Conservation (phyloP, 2,329 filamentous ascomycete genomes). For the Botrytis byssoidea region DNA sequence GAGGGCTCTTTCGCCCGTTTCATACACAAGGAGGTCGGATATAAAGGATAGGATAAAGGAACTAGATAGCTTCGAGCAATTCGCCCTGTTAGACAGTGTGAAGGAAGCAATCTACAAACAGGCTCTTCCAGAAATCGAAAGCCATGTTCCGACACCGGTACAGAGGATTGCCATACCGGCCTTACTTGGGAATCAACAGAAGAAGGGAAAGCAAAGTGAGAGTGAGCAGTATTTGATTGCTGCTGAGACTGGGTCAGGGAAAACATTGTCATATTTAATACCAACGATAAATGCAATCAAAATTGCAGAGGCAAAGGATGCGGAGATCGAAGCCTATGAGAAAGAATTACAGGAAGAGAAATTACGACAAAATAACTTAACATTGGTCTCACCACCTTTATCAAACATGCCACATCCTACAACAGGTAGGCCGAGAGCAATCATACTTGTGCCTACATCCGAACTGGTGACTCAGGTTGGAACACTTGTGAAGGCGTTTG, state of each 20-base stretch:
- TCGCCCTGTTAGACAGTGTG: constrained; percentile 70
- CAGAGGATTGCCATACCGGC: constrained; percentile 86
- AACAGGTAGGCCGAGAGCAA: constrained; percentile 74
- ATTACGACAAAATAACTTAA: constrained; percentile 56
- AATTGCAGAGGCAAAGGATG: constrained; percentile 63
- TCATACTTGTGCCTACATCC: constrained; percentile 87
- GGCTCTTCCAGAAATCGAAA: constrained; percentile 70
- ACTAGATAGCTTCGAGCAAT: constrained; percentile 76
- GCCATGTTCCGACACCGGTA: constrained; percentile 81
- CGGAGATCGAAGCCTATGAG: constrained; percentile 56
- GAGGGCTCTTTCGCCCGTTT: constrained; percentile 68
- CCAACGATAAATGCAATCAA: constrained; percentile 86
- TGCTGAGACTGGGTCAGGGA: constrained; percentile 95
- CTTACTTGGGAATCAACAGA: constrained; percentile 57
- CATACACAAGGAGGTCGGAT: constrained; percentile 63
- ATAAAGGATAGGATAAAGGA: constrained; percentile 59
- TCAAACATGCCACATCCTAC: constrained; percentile 67
- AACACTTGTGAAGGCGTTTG: constrained; percentile 73
- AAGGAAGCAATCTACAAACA: constrained; percentile 70
- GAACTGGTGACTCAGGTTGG: constrained; percentile 90
- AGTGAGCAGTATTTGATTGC: constrained; percentile 72
- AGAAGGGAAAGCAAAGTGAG: constrained; percentile 37
- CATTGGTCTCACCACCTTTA: constrained; percentile 56
- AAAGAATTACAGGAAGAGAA: constrained; percentile 58
- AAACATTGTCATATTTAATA: constrained; percentile 89